Base-by-base conservation (phyloP, 2,329 filamentous ascomycete species). In the Microsporum ferrugineum region DNA sequence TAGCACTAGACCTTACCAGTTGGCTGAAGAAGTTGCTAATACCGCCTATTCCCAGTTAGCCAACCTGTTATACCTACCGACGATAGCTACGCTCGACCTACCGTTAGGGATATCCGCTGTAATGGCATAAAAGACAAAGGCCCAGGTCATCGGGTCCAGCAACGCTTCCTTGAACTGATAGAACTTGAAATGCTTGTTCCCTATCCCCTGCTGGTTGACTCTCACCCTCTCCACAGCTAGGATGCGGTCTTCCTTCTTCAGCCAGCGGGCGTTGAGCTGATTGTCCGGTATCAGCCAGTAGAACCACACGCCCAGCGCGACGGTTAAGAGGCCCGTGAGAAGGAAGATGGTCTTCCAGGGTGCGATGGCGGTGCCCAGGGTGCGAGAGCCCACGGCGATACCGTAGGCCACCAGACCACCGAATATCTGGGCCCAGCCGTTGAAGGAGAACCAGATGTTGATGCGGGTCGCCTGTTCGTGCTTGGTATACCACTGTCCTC, bases 131-230 rank as follows among this genome's bases (percentile, higher is more conserved):
- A 83, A 79, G 59, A 81, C 78, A 68, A 84, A 83, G 0, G 80
- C 80, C 83, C 83, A 85, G 1, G 80, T 80, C 71, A 84, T 73
- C 0, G 82, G 82, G 64, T 85, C 83, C 2, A 75, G 61, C 5
- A 85, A 67, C 0, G 82, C 81, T 65, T 85, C 82, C 14, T 80
- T 76, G 0, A 87, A 76, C 64, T 94, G 89, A 27, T 81, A 79
- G 74, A 80, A 77, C 64, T 87, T 87, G 72, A 86, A 88, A 63
- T 87, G 80, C 65, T 84, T 84, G 63, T 84, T 87, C 1, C 85
- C 86, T 14, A 88, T 85, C 0, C 88, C 88, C 63, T 88, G 88
- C 69, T 89, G 84, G 66, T 92, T 92, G 27, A 84, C 79, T 0
- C 88, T 79, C 4, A 92, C 82, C 0, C 88, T 80, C 64, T 89